Evolutionary conservation across 129 eudicot species (phyloP).

Genomic region (sunflower (Helianthus annuus)): DNA sequence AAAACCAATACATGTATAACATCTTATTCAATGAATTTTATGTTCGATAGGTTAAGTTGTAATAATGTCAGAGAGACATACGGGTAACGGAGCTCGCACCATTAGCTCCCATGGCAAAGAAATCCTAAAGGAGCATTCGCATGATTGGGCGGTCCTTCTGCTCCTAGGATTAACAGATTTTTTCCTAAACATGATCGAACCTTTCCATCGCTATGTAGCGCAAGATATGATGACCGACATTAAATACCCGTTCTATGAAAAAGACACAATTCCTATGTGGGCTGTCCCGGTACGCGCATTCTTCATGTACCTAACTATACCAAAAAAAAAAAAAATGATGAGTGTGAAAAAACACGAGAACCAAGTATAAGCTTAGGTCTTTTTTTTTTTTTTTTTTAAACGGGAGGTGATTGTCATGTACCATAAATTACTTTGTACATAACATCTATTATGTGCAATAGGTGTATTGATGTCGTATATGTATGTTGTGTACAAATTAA

Average conservation of each 20-base stretch:
- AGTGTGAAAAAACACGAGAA: neutral
- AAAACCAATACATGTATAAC: neutral
- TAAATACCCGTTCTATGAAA: slow-evolving; percentile 46
- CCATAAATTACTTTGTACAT: neutral
- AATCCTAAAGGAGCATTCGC: slow-evolving; percentile 42
- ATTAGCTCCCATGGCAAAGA: slow-evolving; percentile 43
- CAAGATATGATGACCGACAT: slow-evolving; percentile 51
- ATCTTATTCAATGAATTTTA: neutral
- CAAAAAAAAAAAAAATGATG: neutral
- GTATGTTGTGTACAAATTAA: neutral
- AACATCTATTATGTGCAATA: no score
- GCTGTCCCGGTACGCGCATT: slow-evolving; percentile 47
- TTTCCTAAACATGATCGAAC: slow-evolving; percentile 49
- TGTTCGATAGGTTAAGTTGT: slow-evolving; percentile 28
- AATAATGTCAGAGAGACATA: slow-evolving; percentile 58
- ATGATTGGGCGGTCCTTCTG: slow-evolving; percentile 60
- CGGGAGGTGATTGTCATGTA: neutral
- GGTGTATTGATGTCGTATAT: no score
- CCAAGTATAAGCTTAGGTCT: neutral
- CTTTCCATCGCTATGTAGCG: slow-evolving; percentile 62
- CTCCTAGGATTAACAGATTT: slow-evolving; percentile 40
- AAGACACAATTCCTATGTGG: slow-evolving; percentile 56
- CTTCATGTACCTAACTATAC: neutral
- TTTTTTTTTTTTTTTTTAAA: neutral
- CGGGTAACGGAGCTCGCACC: slow-evolving; percentile 53